Percentiles rank a stretch among this genome's conserved stretches.
Evolutionary conservation across 306 rosid genomes (phyloP).

Genomic region (Casuarina cunninghamiana): DNA sequence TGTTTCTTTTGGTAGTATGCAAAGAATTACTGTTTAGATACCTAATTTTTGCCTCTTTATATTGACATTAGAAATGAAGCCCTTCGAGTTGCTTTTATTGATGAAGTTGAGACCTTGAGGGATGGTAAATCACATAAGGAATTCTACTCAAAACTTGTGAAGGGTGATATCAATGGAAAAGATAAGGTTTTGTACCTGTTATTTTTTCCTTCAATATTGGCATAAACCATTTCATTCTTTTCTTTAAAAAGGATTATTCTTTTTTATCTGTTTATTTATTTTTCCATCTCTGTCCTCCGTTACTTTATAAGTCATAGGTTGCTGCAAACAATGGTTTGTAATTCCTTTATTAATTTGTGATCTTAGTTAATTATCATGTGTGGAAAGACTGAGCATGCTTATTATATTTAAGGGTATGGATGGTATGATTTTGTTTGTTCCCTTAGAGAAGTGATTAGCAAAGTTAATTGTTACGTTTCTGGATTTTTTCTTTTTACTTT

Average conservation of each 20-base stretch:
- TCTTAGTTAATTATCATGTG: background rate
- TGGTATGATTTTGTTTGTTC: background rate
- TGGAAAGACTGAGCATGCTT: background rate
- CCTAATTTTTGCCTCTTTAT: constrained; percentile 21
- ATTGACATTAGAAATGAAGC: constrained; percentile 75
- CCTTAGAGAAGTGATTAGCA: background rate
- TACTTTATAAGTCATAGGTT: background rate
- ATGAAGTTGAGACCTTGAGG: constrained; percentile 69
- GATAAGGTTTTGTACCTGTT: constrained; percentile 66
- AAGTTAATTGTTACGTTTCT: background rate
- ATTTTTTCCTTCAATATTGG: background rate
- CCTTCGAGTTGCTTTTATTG: constrained; percentile 92
- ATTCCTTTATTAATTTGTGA: background rate
- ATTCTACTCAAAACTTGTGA: constrained; percentile 86
- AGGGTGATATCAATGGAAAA: constrained; percentile 88
- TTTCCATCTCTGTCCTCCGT: background rate
- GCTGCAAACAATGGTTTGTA: background rate
- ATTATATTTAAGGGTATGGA: background rate
- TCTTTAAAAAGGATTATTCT: background rate
- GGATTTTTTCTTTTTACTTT: background rate
- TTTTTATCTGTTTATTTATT: background rate
- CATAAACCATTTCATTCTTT: background rate
- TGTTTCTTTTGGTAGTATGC: background rate
- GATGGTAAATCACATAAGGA: constrained; percentile 72
- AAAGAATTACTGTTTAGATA: background rate